A percentile compares a stretch with the other conserved stretches of the same genome.
Evolutionary conservation across 2,329 filamentous ascomycete species (phyloP).

Genomic region (Emydomyces testavorans): DNA sequence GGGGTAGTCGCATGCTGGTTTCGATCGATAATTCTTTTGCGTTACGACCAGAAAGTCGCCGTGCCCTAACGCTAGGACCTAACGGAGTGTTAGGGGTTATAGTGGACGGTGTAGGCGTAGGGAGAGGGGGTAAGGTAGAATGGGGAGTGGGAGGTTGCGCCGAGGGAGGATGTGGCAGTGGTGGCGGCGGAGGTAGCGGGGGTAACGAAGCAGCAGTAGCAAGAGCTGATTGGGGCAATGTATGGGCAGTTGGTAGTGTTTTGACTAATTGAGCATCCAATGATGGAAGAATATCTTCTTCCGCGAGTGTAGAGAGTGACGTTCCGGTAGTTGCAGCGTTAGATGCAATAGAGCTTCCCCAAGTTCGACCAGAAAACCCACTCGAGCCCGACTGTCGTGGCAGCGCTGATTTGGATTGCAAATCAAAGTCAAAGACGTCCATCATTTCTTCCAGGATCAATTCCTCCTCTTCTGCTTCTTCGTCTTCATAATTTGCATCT

Average conservation of each 20-base stretch:
- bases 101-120: constrained; percentile 18
- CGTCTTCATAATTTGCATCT: constrained; percentile 43
- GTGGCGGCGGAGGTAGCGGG: constrained; percentile 17
- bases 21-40: constrained; percentile 81
- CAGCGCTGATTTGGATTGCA: constrained; percentile 54
- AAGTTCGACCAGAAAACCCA: constrained; percentile 62
- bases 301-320: constrained; percentile 60
- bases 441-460: constrained; percentile 78
- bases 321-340: constrained; percentile 59
- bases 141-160: constrained; percentile 14
- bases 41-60: constrained; percentile 70
- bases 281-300: constrained; percentile 40
- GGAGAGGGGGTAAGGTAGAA: constrained; percentile 18
- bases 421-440: constrained; percentile 68
- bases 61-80: constrained; percentile 52
- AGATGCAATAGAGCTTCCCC: constrained; percentile 66
- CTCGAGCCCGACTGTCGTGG: constrained; percentile 75
- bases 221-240: constrained; percentile 16
- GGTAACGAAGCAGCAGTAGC: constrained; percentile 13
- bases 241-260: constrained; percentile 24
- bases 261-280: constrained; percentile 28
- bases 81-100: constrained; percentile 26
- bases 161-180: constrained; percentile 10
- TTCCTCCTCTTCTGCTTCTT: constrained; percentile 62
- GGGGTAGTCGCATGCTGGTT: constrained; percentile 40